Conservation (phyloP, 2,329 filamentous ascomycete genomes). For the Coniochaeta sp. region DNA sequence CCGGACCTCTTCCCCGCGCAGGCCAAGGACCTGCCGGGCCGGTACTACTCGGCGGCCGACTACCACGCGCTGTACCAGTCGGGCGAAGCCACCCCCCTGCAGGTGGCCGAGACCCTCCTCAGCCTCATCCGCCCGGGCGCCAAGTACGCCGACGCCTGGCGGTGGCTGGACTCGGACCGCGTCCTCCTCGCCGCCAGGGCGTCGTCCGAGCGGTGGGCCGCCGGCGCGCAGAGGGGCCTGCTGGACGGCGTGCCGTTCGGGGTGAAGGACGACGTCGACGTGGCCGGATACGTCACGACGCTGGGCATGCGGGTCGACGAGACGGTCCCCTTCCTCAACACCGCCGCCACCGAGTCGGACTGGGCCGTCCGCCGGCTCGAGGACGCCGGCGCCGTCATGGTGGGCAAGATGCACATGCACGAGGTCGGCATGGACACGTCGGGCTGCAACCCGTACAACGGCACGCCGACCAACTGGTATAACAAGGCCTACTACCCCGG, state of each 20-base stretch:
- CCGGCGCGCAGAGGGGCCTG: constrained; percentile 56
- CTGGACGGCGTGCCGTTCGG: constrained; percentile 79
- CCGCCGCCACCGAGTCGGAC: constrained; percentile 44
- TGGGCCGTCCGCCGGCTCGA: constrained; percentile 68
- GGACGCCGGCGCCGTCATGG: constrained; percentile 51
- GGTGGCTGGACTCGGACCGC: constrained; percentile 56
- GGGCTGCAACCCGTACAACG: constrained; percentile 72
- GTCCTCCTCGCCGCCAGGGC: constrained; percentile 62
- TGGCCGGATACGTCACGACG: constrained; percentile 63
- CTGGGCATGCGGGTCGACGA: constrained; percentile 57
- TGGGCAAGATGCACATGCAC: constrained; percentile 76
- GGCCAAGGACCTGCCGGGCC: constrained; percentile 32
- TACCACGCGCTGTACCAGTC: constrained; percentile 70
- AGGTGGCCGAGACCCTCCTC: constrained; percentile 64
- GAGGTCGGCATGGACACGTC: constrained; percentile 72
- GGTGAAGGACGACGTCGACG: constrained; percentile 73
- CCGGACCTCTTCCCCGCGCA: constrained; percentile 31
- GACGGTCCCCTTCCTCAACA: constrained; percentile 40
- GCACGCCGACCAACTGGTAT: constrained; percentile 71
- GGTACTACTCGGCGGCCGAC: constrained; percentile 66
- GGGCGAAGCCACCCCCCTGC: constrained; percentile 62
- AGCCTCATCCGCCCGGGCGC: constrained; percentile 56
- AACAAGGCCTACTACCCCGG: constrained; percentile 73
- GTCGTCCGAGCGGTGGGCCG: constrained; percentile 65
- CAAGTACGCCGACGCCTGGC: constrained; percentile 65